Percentiles rank a stretch among this genome's conserved stretches.
Conservation (phyloP, 495 filamentous ascomycete species). For the Hypoxylon cercidicola region DNA sequence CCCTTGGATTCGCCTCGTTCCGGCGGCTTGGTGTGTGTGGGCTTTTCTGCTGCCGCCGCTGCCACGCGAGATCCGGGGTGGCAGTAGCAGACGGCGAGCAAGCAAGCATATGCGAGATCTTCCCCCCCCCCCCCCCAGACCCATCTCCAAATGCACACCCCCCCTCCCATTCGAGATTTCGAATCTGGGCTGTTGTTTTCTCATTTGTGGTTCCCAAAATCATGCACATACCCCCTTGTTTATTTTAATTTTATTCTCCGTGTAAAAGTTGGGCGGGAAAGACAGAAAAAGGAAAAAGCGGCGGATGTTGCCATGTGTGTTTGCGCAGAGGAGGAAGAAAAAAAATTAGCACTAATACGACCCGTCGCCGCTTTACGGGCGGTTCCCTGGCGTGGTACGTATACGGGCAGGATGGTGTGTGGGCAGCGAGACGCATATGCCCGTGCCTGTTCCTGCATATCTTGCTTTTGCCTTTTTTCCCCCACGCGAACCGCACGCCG, state of each 20-base stretch:
- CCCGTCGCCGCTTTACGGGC: conserved; percentile 43
- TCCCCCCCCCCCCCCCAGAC: conserved; percentile 24
- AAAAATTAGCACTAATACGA: conserved; percentile 34
- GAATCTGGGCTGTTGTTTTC: conserved; percentile 16
- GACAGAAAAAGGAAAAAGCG: conserved; percentile 24
- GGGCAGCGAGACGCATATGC: conserved; percentile 33
- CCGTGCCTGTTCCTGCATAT: conserved; percentile 48
- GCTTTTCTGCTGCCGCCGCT: conserved; percentile 15
- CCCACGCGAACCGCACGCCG: conserved; percentile 33
- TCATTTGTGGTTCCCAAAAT: conserved; percentile 36
- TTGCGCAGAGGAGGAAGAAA: conserved; percentile 42
- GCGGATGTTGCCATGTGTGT: conserved; percentile 31
- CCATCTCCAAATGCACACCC: conserved; percentile 45
- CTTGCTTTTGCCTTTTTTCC: conserved; percentile 14
- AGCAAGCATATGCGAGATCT: conserved; percentile 42
- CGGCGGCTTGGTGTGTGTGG: conserved; percentile 13
- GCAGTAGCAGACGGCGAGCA: neutral
- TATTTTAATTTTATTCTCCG: conserved; percentile 10
- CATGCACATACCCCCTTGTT: conserved; percentile 42
- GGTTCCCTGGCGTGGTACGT: conserved; percentile 35
- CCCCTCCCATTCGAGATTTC: conserved; percentile 31
- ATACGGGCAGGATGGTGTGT: conserved; percentile 33
- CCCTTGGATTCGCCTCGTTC: conserved; percentile 32
- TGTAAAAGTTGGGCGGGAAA: conserved; percentile 31
- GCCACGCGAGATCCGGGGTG: conserved; percentile 37